Percentiles rank a stretch among this genome's conserved stretches.
Evolutionary conservation across 768 basidiomycete species (phyloP).

Genomic region (Russula dissimulans): DNA sequence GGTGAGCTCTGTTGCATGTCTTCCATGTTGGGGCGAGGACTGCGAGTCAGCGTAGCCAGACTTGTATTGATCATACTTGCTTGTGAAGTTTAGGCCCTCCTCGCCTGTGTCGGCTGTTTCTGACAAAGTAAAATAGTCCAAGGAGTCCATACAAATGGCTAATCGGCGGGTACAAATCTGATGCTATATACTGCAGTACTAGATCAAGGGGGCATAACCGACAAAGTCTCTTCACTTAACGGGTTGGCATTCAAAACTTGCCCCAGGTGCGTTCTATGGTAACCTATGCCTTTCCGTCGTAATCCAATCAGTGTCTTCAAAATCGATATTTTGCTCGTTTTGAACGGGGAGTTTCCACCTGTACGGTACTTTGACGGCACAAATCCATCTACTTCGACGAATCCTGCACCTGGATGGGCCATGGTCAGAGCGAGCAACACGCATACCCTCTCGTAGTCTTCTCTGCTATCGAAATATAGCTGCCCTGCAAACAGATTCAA

Average conservation of each 20-base stretch:
- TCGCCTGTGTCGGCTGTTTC: too few relatives aligned
- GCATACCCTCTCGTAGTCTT: slow-evolving; percentile 11
- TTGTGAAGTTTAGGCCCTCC: too few relatives aligned
- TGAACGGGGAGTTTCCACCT: not conserved
- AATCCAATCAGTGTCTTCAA: slow-evolving; percentile 1
- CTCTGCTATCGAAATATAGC: slow-evolving; percentile 13
- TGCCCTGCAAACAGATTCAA: slow-evolving; percentile 12
- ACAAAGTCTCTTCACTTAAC: not conserved
- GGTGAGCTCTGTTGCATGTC: too few relatives aligned
- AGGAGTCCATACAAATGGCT: too few relatives aligned
- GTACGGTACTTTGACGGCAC: not conserved
- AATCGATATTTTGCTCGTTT: not conserved
- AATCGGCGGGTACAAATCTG: too few relatives aligned
- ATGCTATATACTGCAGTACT: not conserved
- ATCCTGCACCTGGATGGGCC: slow-evolving; percentile 2
- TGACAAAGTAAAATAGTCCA: too few relatives aligned
- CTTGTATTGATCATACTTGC: too few relatives aligned
- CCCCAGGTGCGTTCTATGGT: not conserved
- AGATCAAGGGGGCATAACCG: not conserved
- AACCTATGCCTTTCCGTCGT: slow-evolving; percentile 7
- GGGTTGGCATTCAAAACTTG: slow-evolving; percentile 6
- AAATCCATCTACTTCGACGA: slow-evolving; percentile 5
- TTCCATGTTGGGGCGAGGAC: too few relatives aligned
- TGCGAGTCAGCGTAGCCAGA: too few relatives aligned
- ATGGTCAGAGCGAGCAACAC: slow-evolving; percentile 5